phyloP scores from a whole-genome alignment of 2,329 filamentous ascomycete genomes.

The Phialemonium atrogriseum region DNA sequence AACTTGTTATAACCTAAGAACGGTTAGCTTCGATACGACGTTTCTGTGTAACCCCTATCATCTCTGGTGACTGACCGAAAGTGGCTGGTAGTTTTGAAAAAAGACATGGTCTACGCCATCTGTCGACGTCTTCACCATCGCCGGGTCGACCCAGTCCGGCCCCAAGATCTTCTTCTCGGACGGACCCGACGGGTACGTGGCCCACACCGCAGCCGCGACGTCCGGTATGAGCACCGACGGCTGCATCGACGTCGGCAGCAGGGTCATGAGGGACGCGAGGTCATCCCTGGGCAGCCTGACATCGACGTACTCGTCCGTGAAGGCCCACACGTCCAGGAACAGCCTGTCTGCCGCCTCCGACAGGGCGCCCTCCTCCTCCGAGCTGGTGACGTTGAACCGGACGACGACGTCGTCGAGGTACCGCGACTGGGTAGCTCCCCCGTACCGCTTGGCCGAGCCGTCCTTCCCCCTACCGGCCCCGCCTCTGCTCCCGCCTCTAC shows the following conservation, averaged over 20 bases:
- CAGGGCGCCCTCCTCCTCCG: conserved; percentile 61
- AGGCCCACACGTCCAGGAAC: conserved; percentile 87
- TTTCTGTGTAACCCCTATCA: neutral
- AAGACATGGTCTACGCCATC: conserved; percentile 63
- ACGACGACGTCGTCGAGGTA: conserved; percentile 83
- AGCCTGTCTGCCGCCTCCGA: conserved; percentile 66
- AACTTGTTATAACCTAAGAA: conserved; percentile 56
- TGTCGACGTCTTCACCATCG: conserved; percentile 21
- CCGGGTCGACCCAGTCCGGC: conserved; percentile 17
- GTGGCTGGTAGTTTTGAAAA: conserved; percentile 86
- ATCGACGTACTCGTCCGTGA: conserved; percentile 74
- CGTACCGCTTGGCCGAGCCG: conserved; percentile 15
- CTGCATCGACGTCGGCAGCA: conserved; percentile 69
- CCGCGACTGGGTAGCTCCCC: conserved; percentile 19
- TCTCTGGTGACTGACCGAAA: conserved; percentile 47
- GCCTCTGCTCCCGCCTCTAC: too few species aligned
- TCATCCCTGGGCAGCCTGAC: conserved; percentile 70
- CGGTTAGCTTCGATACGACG: conserved; percentile 8
- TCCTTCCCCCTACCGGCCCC: conserved; percentile 17
- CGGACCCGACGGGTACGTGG: conserved; percentile 56
- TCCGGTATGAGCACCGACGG: conserved; percentile 73
- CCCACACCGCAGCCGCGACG: conserved; percentile 66
- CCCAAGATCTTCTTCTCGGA: conserved; percentile 14
- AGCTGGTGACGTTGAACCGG: conserved; percentile 70
- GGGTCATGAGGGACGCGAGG: conserved; percentile 66